Evolutionary conservation across 768 basidiomycete species (phyloP), one percentile per base, ranked within the genome.

Genomic region (Nidularia sp.): DNA sequence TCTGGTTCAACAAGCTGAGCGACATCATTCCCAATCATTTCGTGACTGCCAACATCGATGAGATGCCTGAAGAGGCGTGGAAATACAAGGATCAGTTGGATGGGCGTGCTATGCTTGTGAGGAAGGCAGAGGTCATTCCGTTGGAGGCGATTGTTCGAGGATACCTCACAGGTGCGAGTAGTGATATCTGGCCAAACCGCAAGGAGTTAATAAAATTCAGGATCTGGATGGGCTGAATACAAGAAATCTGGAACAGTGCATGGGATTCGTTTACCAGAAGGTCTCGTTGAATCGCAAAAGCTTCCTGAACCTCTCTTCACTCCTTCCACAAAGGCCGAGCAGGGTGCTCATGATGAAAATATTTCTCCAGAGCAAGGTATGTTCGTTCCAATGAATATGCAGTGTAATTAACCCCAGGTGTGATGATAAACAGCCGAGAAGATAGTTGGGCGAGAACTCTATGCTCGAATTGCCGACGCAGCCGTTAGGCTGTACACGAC

Each of bases 221-320:
- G 97, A 43, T 98, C 96, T 13, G 97, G 90, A 10, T 98, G 95
- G 94, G 69, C 80, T 1, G 97, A 99, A 66, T 99, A 98, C 72
- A 85, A 91, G 69, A 86, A 84, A 69, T 77, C 75, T 0, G 84
- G 88, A 45, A 98, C 93, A 0, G 87, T 96, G 3, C 96, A 98
- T 60, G 90, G 90, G 1, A 91, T 97, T 29, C 62, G 73, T 6
- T 72, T 97, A 47, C 87, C 90, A 0, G 68, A 77, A 4, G 91
- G 86, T 6, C 72, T 97, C 48, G 74, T 83, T n/a, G 95, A 99
- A 73, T 91, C 89, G 0, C 79, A 91, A 58, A 85, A 88, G 62
- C 72, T 99, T 18, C 80, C 86, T 0, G 72, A 85, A 53, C 90
- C 95, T 1, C 70, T 98, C 31, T 95, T 99, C 66, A 99, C 97